Evolutionary conservation across 2,329 filamentous ascomycete species (phyloP).

Genomic region (Piedraia hortae): DNA sequence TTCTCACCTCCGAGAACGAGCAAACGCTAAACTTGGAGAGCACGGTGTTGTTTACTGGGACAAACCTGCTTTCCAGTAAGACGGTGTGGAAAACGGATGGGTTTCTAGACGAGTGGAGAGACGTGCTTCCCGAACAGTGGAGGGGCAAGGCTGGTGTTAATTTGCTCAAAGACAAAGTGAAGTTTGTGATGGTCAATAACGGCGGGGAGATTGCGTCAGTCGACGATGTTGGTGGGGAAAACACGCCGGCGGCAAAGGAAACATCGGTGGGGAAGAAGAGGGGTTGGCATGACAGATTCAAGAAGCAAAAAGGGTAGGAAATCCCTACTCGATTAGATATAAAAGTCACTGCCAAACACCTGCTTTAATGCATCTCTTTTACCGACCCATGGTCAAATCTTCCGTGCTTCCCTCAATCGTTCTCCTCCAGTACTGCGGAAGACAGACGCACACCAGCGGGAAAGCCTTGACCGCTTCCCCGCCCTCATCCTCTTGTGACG

Average conservation of each 20-base stretch:
- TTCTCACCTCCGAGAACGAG: too few species aligned
- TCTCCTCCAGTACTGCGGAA: conserved; percentile 87
- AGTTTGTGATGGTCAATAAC: conserved; percentile 4
- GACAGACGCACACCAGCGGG: conserved; percentile 81
- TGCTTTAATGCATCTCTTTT: too few species aligned
- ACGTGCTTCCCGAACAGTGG: conserved; percentile 12
- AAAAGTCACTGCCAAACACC: too few species aligned
- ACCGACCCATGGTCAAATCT: too few species aligned
- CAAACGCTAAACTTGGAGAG: too few species aligned
- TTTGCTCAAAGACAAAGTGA: conserved; percentile 3
- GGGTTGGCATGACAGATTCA: conserved; percentile 17
- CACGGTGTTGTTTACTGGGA: background rate
- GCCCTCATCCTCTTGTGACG: conserved; percentile 6
- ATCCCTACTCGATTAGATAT: too few species aligned
- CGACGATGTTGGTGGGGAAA: conserved; percentile 2
- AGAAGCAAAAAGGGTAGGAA: too few species aligned
- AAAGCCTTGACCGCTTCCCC: conserved; percentile 85
- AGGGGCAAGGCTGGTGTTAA: conserved; percentile 7
- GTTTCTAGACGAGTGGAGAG: conserved; percentile 15
- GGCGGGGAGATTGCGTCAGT: conserved; percentile 5
- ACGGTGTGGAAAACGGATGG: background rate
- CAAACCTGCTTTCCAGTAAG: conserved; percentile 5
- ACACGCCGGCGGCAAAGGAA: conserved; percentile 1
- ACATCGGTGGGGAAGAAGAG: conserved; percentile 9
- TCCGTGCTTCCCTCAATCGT: conserved; percentile 53